Evolutionary conservation across 305 asterid species (phyloP).

Genomic region (Solanum hybrid): DNA sequence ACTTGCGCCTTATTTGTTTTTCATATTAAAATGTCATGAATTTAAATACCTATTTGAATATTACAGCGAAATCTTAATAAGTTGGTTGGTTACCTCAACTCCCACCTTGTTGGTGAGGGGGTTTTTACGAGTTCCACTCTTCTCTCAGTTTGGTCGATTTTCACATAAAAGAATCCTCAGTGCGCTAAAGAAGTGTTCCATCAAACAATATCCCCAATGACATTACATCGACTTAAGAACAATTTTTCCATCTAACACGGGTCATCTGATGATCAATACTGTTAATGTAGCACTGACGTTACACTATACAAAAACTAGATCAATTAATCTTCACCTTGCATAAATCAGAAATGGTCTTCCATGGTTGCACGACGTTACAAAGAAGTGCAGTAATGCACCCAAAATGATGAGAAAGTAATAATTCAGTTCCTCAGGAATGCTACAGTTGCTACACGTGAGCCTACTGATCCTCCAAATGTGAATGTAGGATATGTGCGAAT

Average conservation of each 20-base stretch:
- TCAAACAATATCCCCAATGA: not conserved
- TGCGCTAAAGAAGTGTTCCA: not conserved
- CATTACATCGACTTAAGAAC: not conserved
- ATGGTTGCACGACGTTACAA: not conserved
- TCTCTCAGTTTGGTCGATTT: not conserved
- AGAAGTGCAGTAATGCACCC: not conserved
- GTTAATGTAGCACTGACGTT: not conserved
- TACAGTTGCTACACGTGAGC: constrained; percentile 92
- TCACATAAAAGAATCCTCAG: not conserved
- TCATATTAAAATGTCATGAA: not conserved
- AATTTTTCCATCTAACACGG: not conserved
- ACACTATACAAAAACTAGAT: not conserved
- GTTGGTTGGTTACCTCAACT: not conserved
- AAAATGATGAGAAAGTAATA: not conserved
- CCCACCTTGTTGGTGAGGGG: not conserved
- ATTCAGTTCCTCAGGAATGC: constrained; percentile 72
- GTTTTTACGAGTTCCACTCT: not conserved
- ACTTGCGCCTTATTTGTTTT: not conserved
- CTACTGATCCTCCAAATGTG: constrained; percentile 85
- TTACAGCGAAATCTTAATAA: not conserved
- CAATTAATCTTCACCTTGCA: not conserved
- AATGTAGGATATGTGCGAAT: constrained; percentile 82
- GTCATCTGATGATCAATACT: not conserved
- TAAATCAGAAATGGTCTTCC: not conserved
- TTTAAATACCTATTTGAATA: not conserved